phyloP scores from a whole-genome alignment of 2,329 filamentous ascomycete genomes.

The Nemania sp. region DNA sequence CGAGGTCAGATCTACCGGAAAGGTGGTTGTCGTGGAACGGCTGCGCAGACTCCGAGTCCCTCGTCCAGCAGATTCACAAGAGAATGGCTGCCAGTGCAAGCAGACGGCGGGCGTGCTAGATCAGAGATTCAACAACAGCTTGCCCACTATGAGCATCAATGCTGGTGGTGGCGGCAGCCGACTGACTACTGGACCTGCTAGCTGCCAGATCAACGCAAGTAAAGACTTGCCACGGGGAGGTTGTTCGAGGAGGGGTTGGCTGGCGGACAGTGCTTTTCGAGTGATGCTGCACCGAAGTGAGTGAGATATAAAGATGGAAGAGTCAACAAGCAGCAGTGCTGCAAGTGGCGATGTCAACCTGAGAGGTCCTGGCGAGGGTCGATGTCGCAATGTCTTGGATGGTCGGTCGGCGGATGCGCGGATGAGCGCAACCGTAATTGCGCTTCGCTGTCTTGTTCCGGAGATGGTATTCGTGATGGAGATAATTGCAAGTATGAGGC shows the following conservation, averaged over 20 bases:
- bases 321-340: slow-evolving; percentile 7
- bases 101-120: slow-evolving; percentile 12
- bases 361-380: background rate
- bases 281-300: background rate
- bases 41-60: slow-evolving; percentile 16
- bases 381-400: background rate
- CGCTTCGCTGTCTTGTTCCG: background rate
- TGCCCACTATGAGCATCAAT: slow-evolving; percentile 20
- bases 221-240: slow-evolving; percentile 29
- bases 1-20: slow-evolving; percentile 36
- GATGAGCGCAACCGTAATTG: background rate
- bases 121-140: slow-evolving; percentile 10
- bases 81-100: slow-evolving; percentile 18
- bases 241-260: background rate
- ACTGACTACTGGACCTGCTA: slow-evolving; percentile 31
- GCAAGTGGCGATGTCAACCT: slow-evolving; percentile 1
- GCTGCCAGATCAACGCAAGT: slow-evolving; percentile 27
- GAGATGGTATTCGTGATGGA: background rate
- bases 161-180: slow-evolving; percentile 12
- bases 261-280: background rate
- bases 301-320: background rate
- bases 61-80: slow-evolving; percentile 26
- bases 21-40: slow-evolving; percentile 19
- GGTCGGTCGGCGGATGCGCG: background rate
- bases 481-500: background rate